Evolutionary conservation across 2,329 filamentous ascomycete species (phyloP).

Genomic region (Botryosphaeria dothidea): DNA sequence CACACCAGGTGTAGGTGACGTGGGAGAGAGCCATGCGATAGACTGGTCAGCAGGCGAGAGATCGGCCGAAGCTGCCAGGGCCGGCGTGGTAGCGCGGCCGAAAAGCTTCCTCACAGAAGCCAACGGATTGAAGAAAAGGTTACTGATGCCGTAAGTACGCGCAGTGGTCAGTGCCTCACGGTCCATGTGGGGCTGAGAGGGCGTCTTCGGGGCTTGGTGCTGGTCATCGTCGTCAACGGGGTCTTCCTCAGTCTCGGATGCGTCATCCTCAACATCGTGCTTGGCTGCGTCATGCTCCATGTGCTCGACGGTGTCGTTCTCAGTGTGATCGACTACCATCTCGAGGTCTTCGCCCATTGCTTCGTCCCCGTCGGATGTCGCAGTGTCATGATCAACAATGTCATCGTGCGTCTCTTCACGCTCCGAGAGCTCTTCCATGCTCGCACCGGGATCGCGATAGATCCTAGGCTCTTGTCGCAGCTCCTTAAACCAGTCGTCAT

Average conservation of each 20-base stretch:
- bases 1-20: not conserved
- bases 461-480: not conserved
- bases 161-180: not conserved
- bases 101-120: not conserved
- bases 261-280: not conserved
- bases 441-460: not conserved
- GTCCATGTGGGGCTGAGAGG: not conserved
- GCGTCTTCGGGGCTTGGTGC: not conserved
- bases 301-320: not conserved
- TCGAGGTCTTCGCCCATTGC: not conserved
- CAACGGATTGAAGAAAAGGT: not conserved
- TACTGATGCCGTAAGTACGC: not conserved
- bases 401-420: not conserved
- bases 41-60: not conserved
- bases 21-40: not conserved
- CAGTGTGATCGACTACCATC: not conserved
- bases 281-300: not conserved
- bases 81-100: not conserved
- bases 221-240: not conserved
- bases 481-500: slow-evolving; percentile 11
- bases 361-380: not conserved
- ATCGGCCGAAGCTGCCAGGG: not conserved
- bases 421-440: slow-evolving; percentile 7
- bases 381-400: not conserved
- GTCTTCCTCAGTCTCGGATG: not conserved